phyloP scores from a whole-genome alignment of 352 stramenopile species.

The Sclerospora graminicola region DNA sequence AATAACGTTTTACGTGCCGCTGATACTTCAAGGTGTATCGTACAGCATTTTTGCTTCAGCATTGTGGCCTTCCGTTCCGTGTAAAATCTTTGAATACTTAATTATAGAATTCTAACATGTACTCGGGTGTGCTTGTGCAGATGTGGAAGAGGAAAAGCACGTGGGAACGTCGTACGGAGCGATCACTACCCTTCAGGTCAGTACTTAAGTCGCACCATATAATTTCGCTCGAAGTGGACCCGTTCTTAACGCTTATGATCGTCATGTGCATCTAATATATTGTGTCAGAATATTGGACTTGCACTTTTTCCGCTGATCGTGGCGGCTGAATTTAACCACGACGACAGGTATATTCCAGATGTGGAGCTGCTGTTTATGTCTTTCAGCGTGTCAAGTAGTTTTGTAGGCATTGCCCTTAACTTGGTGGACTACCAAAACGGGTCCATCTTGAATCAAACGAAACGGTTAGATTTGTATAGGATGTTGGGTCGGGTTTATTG shows the following conservation, averaged over 20 bases:
- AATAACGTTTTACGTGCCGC: conserved; percentile 70
- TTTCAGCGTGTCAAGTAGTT: conserved; percentile 56
- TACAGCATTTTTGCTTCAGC: conserved; percentile 95
- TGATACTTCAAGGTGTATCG: conserved; percentile 86
- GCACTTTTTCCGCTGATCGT: conserved; percentile 71
- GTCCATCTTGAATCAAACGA: conserved; percentile 59
- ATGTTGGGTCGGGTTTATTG: no score
- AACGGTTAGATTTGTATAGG: no score
- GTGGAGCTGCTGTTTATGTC: conserved; percentile 79
- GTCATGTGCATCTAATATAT: no score
- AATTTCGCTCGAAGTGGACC: no score
- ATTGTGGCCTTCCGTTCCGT: conserved; percentile 87
- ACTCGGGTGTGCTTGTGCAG: conserved; percentile 11
- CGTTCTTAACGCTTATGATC: no score
- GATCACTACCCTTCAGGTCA: conserved; percentile 87
- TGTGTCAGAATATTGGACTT: conserved; percentile 10
- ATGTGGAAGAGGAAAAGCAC: conserved; percentile 82
- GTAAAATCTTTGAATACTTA: conserved; percentile 9
- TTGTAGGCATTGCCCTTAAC: conserved; percentile 66
- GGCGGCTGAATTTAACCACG: conserved; percentile 59
- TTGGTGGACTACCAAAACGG: conserved; percentile 70
- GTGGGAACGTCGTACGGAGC: conserved; percentile 88
- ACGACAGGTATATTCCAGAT: conserved; percentile 64
- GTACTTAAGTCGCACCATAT: no score
- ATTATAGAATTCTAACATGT: not conserved